Evolutionary conservation across 345 rosid species (phyloP).

Genomic region (Gossypium longicalyx): DNA sequence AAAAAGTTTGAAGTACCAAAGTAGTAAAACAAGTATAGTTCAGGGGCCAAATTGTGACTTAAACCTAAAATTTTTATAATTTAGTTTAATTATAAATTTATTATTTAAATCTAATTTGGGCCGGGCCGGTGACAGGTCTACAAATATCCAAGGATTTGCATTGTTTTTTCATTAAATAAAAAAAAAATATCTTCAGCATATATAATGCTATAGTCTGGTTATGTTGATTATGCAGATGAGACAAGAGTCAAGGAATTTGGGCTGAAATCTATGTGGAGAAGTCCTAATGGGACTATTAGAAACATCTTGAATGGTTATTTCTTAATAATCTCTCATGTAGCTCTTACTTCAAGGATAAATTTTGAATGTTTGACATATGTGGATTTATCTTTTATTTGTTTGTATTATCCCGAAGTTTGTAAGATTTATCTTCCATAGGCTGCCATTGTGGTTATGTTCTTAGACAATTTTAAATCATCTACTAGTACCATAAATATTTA

Average conservation of each 20-base stretch:
- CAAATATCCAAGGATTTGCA: background rate
- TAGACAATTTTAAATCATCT: background rate
- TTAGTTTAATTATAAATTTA: too few species aligned
- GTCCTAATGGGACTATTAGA: constrained; percentile 98
- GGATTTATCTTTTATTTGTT: background rate
- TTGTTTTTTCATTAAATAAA: too few species aligned
- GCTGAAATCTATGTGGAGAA: constrained; percentile 89
- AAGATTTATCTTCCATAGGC: background rate
- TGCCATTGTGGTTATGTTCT: background rate
- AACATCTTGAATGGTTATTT: constrained; percentile 82
- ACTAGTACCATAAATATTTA: background rate
- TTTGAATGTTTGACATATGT: background rate
- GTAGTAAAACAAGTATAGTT: too few species aligned
- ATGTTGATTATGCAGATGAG: constrained; percentile 57
- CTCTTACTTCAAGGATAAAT: constrained; percentile 2
- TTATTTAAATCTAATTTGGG: too few species aligned
- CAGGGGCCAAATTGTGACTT: too few species aligned
- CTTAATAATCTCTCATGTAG: background rate
- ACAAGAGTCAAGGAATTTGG: constrained; percentile 91
- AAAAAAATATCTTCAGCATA: background rate
- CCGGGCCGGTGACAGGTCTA: too few species aligned
- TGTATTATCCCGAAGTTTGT: background rate
- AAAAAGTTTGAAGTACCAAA: too few species aligned
- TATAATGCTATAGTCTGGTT: background rate
- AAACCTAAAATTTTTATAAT: too few species aligned